Evolutionary conservation across 2,329 filamentous ascomycete species (phyloP), one percentile per base, ranked within the genome.

Genomic region (Stenocarpella maydis): DNA sequence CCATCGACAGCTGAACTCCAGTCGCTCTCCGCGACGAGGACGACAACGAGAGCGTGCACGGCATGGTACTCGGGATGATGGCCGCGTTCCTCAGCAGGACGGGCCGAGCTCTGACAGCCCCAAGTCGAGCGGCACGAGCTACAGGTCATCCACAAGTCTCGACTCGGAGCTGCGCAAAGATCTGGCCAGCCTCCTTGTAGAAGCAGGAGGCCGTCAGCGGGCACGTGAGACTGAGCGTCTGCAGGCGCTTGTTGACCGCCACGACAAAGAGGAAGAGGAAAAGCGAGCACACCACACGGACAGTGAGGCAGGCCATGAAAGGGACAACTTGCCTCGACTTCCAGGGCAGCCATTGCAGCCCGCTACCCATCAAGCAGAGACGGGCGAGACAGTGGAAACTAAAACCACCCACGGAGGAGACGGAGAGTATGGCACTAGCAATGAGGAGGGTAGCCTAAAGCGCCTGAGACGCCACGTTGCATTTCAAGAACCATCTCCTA

Each of bases 111-210:
- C 64, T 2, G n/a, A 19, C 10, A 47, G 45, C 28, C 19, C 21
- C 52, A 49, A 6, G 8, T 67, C 64, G 24, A 58, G 37, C 52
- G 37, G 47, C 17, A 58, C 28, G 24, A 67, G 64, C 64, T 58
- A 67, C 41, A 58, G 24, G 41, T 67, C 64, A 28, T 58, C 52
- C 15, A 55, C 52, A 3, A 67, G 64, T 1, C 52, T 67, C 26
- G 64, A 67, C 41, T 67, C 64, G 28, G 64, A 67, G 7, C 19
- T 67, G 52, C 64, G 52, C 26, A 47, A 52, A 12, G 64, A 55
- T 10, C 52, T 58, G 39, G 64, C 49, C 8, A 49, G 41, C 64
- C 64, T 67, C 15, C 41, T 67, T 2, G 17, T 28, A 21, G 50
- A 47, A 6, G 52, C 52, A 8, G 64, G 12, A 3, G 41, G 39